Evolutionary conservation across 225 moss, liverwort and hornwort species (phyloP), one percentile per base, ranked within the genome.

Genomic region (Polytrichum formosum): DNA sequence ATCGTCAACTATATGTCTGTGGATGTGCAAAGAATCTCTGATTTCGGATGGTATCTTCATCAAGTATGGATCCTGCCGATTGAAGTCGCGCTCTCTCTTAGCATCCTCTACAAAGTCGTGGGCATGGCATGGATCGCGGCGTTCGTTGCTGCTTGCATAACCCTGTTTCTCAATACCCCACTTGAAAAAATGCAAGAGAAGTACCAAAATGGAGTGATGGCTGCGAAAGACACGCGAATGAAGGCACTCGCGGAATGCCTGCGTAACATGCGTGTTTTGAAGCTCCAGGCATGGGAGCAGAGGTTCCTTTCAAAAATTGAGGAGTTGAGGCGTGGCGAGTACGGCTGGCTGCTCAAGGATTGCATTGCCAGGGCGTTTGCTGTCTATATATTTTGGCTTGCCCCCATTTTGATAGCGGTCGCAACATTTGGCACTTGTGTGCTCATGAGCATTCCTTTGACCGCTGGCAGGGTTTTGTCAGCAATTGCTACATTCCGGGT

Each of bases 401-500:
- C 92, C 67, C 94, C 97, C n/a, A 74, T 90, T 72, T 59, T 92
- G 61, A 92, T 98, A 27, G 82, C 94, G 2, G 76, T 86, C 59
- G 85, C 89, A 27, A 97, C 97, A 8, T 94, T 97, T 73, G 92
- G 91, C 56, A 84, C 94, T 23, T 98, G 97, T 79, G 85, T 91
- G 26, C 26, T 94, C 0, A 63, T 98, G 27, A 85, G 83, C 60
- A 80, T 80, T 19, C 90, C 92, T 65, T 80, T 98, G 75, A 94
- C 97, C 10, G 82, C 91, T 13, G 97, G 97, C 18, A 82, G 88
- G 55, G 78, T 98, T 70, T 69, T 98, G 28, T 90, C 94, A 28
- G 88, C 97, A 19, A 71, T 98, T 56, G 97, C 92, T 25, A 92
- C 92, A 29, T 90, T 94, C 61, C 78, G 91, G 65, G 90, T 88